Base-by-base conservation (phyloP, 164 flowering plant genomes). In the Vitis amurensis region DNA sequence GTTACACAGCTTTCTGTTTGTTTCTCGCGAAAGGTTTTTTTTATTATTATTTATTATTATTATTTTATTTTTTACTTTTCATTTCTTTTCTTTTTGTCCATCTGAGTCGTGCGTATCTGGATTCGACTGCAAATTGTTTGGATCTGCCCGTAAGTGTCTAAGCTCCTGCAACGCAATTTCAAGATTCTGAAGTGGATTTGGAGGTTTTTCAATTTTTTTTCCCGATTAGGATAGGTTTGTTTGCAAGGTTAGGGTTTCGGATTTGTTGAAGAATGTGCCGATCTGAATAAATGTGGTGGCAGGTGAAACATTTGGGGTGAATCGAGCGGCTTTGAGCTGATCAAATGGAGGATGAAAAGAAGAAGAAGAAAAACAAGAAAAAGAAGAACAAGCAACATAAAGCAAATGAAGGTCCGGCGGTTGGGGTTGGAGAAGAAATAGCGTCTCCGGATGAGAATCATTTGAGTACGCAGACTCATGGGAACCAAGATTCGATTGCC, bases 291-390 rank as follows among this genome's bases (percentile, higher is more conserved):
- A 37, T 37, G 44, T 37, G 44, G 44, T 37, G 44, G 7, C 44
- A 37, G 44, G 44, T 37, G 44, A 37, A 37, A 2, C 44, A 37
- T 6, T 37, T 37, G 44, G 0, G 7, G 44, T 53, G 27, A n/a
- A 15, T 56, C 53, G 17, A 52, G 50, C 12, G n/a, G 50, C 9
- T 19, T 61, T 53, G 61, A 68, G 73, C 17, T 62, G 11, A 47
- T 59, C 3, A 27, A 53, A 83, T 84, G 89, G 89, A 82, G 68
- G 82, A 76, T 2, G 85, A 81, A 61, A 84, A 78, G 64, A 84
- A 80, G 82, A 88, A 77, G 79, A 86, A 85, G 80, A 85, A 74
- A 55, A 86, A 63, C 44, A 87, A 82, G 78, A 89, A 86, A 66
- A 86, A 74, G 62, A 75, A 88, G 84, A 78, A 78, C 53, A 83